A percentile compares a stretch with the other conserved stretches of the same genome.
phyloP scores from a whole-genome alignment of 1,139 yeast species.

The Meyerozyma athensensis region DNA sequence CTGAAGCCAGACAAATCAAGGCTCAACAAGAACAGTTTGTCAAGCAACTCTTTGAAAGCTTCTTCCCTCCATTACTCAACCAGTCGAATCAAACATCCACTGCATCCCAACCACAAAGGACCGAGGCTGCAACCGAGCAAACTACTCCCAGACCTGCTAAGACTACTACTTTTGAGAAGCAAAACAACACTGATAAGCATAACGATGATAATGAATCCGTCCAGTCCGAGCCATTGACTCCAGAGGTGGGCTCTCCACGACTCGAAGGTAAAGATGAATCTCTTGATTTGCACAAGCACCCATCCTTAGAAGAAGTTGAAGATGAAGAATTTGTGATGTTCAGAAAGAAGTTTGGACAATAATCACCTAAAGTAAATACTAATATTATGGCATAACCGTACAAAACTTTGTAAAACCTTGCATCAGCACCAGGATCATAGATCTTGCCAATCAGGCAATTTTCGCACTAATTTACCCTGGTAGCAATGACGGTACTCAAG shows the following conservation, averaged over 20 bases:
- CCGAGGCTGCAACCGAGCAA: background rate
- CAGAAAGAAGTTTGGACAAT: constrained; percentile 34
- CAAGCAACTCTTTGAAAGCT: constrained; percentile 14
- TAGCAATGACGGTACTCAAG: constrained; percentile 15
- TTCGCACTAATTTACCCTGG: background rate
- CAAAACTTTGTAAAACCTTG: too few relatives aligned
- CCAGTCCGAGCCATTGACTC: constrained; percentile 19
- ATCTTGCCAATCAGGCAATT: background rate
- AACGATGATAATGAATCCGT: constrained; percentile 21
- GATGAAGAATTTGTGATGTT: constrained; percentile 43
- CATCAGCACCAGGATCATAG: too few relatives aligned
- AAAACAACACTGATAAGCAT: background rate
- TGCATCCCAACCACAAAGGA: background rate
- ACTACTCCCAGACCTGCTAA: background rate
- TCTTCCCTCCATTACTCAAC: background rate
- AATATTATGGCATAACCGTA: too few relatives aligned
- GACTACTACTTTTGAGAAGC: background rate
- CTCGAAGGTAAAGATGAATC: constrained; percentile 10
- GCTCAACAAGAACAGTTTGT: constrained; percentile 15
- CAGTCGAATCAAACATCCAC: background rate
- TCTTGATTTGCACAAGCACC: constrained; percentile 16
- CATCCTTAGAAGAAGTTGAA: constrained; percentile 39
- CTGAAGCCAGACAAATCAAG: constrained; percentile 3
- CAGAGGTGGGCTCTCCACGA: constrained; percentile 10
- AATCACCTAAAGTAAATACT: too few relatives aligned